Conservation (phyloP, 1,139 yeast genomes). For the Debaryomycetaceae sp. region DNA sequence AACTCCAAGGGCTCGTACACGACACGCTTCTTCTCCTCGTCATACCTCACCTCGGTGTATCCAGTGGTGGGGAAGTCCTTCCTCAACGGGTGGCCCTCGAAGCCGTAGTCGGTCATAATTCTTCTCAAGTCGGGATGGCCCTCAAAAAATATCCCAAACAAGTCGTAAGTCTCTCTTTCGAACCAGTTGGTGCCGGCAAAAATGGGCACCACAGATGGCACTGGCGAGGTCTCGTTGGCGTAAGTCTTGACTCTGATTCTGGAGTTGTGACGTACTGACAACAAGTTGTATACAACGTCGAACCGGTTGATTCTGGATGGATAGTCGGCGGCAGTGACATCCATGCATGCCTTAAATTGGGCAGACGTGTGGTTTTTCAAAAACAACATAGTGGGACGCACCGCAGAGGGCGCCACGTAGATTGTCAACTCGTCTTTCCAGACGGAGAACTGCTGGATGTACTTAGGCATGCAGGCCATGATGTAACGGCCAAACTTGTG, state of each 20-base stretch:
- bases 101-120: conserved; percentile 89
- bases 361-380: conserved; percentile 76
- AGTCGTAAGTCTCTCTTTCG: conserved; percentile 84
- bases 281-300: conserved; percentile 80
- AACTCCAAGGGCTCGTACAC: conserved; percentile 87
- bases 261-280: conserved; percentile 80
- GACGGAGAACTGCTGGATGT: conserved; percentile 76
- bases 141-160: conserved; percentile 82
- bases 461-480: conserved; percentile 77
- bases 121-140: conserved; percentile 89
- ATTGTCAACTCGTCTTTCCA: conserved; percentile 88
- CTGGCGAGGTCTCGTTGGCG: conserved; percentile 78
- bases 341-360: conserved; percentile 75
- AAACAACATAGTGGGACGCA: conserved; percentile 65
- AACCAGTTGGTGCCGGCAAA: conserved; percentile 86
- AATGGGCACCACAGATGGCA: conserved; percentile 69
- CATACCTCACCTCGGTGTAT: conserved; percentile 84
- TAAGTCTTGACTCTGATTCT: conserved; percentile 87
- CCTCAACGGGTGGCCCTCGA: conserved; percentile 88
- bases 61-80: conserved; percentile 94
- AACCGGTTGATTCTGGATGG: conserved; percentile 82
- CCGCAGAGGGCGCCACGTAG: conserved; percentile 71
- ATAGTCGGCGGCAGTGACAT: conserved; percentile 83
- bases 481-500: conserved; percentile 81
- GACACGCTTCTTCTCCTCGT: conserved; percentile 85